These are phyloP conservation scores for Tolypocladium paradoxum DNA, from an alignment of 2,329 filamentous ascomycete species.

Conservation along the genomic window DNA sequence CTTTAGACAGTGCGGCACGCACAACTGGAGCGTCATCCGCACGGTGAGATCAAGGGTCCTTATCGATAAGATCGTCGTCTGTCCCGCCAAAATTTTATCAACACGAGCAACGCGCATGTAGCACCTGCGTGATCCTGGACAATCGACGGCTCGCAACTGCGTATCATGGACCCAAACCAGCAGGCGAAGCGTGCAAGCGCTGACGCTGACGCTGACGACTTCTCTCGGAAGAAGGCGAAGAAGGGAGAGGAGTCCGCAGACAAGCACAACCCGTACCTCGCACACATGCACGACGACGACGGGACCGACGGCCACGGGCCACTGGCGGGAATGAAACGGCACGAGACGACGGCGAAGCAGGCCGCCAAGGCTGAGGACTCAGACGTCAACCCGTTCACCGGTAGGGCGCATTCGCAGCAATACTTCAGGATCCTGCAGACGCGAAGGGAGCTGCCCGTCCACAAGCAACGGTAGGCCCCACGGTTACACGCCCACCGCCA, in stretches of 20 bases:
- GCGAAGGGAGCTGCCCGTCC: slow-evolving; percentile 77
- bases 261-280: slow-evolving; percentile 73
- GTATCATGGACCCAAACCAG: background rate
- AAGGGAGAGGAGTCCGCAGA: slow-evolving; percentile 22
- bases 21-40: background rate
- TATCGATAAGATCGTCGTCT: slow-evolving; percentile 22
- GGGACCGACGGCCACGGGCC: slow-evolving; percentile 28
- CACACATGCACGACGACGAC: slow-evolving; percentile 64
- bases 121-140: background rate
- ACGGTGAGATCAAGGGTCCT: slow-evolving; percentile 6
- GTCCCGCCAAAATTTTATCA: slow-evolving; percentile 16
- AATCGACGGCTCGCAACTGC: background rate
- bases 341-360: slow-evolving; percentile 68
- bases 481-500: background rate
- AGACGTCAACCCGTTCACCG: slow-evolving; percentile 78
- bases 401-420: slow-evolving; percentile 60
- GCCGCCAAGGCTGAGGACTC: slow-evolving; percentile 68
- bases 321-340: slow-evolving; percentile 60
- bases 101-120: background rate
- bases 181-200: slow-evolving; percentile 32
- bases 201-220: slow-evolving; percentile 32
- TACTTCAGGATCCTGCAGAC: slow-evolving; percentile 87
- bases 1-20: background rate
- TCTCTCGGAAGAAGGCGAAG: slow-evolving; percentile 32
- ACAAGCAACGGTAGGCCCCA: slow-evolving; percentile 66